These are phyloP conservation scores for Solidago caesia DNA, from an alignment of 129 eudicot genomes.

Conservation along the genomic window DNA sequence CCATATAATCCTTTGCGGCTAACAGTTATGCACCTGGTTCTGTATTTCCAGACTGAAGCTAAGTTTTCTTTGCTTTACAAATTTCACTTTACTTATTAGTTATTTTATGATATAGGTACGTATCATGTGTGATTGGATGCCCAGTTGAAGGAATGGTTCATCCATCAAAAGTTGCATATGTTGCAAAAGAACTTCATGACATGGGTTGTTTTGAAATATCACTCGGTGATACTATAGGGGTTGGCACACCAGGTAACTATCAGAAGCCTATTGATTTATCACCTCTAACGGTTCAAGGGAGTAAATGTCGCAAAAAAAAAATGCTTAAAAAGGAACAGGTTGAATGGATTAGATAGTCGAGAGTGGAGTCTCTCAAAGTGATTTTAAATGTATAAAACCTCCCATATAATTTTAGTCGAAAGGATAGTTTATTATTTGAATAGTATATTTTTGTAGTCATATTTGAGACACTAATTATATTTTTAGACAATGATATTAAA, in stretches of 20 bases:
- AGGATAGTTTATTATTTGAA: not conserved
- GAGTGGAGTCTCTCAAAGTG: too few species aligned
- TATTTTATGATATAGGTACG: not conserved
- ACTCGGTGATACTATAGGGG: constrained; percentile 1
- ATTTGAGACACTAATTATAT: not conserved
- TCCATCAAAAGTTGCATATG: constrained; percentile 10
- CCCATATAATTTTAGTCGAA: not conserved
- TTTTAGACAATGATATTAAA: too few species aligned
- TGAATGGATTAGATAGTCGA: too few species aligned
- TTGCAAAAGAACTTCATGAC: not conserved
- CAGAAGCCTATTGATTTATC: not conserved
- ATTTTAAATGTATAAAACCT: not conserved
- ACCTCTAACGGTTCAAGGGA: not conserved
- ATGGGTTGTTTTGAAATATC: constrained; percentile 8
- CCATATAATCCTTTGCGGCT: not conserved
- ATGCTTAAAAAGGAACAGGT: not conserved
- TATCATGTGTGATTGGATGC: constrained; percentile 8
- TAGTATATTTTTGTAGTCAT: not conserved
- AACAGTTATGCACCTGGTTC: not conserved
- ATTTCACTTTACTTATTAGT: not conserved
- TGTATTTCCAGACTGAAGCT: not conserved
- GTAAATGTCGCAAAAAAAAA: too few species aligned
- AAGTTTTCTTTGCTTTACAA: not conserved
- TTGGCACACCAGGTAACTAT: constrained; percentile 5
- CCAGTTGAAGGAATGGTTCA: not conserved